Evolutionary conservation across 2,329 filamentous ascomycete species (phyloP), one percentile per base, ranked within the genome.

Genomic region (Alternaria consortialis): DNA sequence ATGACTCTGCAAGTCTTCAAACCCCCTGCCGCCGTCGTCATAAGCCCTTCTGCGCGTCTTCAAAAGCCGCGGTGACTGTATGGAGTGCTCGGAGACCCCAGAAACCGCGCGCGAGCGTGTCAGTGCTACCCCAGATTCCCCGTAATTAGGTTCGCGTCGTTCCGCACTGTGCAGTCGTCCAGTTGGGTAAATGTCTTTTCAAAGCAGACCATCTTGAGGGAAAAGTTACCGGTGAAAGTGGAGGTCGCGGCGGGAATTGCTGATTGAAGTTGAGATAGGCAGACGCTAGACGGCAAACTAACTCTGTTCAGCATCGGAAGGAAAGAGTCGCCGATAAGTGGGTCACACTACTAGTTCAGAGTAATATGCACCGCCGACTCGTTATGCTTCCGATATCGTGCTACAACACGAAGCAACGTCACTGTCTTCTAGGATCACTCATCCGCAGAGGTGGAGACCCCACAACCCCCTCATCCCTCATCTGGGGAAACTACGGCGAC

Each of bases 111-210:
- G 44, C 20, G 23, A 50, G 53, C 36, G 42, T 48, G 43, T 42
- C 53, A 55, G 48, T 52, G 47, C 40, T 59, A 64, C 66, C 69
- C 69, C 69, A 57, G 60, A 54, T 66, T 64, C 67, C 64, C 69
- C 66, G 66, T 58, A 55, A 59, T 60, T 52, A 53, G 56, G 46
- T 44, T 62, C 67, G 69, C 66, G 56, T 65, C 63, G 66, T 69
- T 64, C 69, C 69, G 69, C 57, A 44, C 58, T 60, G 60, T 63
- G 56, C 59, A 46, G 56, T 56, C 15, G 50, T 54, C 58, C 54
- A 50, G 48, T 42, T 51, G 56, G 50, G 44, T 55, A 58, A 47
- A 42, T 20, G 44, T 50, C 53, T 57, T 53, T 63, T 54, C 53
- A 40, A 51, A 50, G 46, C 29, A 55, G 56, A 32, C 57, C 42